Evolutionary conservation across 345 rosid genomes (phyloP), one percentile per base, ranked within the genome.

Genomic region (Adansonia digitata): DNA sequence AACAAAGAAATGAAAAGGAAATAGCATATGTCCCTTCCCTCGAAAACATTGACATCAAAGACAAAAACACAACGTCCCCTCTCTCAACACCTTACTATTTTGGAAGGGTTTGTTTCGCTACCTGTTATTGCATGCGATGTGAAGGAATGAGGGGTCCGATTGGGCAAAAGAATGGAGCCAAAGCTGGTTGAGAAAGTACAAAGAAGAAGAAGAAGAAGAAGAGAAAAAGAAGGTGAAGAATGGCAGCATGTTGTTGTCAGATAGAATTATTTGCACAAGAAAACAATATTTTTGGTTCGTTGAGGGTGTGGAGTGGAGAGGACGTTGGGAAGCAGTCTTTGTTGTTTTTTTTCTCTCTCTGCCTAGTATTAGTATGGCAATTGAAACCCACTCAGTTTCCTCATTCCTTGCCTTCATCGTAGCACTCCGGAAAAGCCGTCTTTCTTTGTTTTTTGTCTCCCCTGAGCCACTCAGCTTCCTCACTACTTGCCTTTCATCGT

Each of bases 381-480:
- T 52, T 67, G 72, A 62, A 63, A 3, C 77, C 89, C 91, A 81
- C 77, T 72, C 78, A 82, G 71, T 78, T 77, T 71, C 88, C 91
- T 72, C 69, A 35, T 76, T 78, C 5, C 29, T 27, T 85, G 88
- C 74, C 88, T 78, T 13, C 20, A 15, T 56, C 72, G 35, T 75
- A 64, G 85, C 75, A 20, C 45, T 20, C 46, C n/a, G n/a, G 64
- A 34, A 22, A 72, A 27, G 75, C 62, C 46, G 81, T 59, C 69
- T 14, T 72, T n/a, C n/a, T 59, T 62, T 39, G 20, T 72, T 51
- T 57, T 64, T 49, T 74, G 60, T 77, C 80, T 48, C 78, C 53
- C 42, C 24, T 56, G 63, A 6, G 45, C 39, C 27, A 69, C 46
- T 67, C 69, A 62, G 56, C 2, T 75, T 71, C 87, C 91, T 69